Evolutionary conservation across 257 asterid species (phyloP), one percentile per base, ranked within the genome.

Genomic region (Sherardia arvensis): DNA sequence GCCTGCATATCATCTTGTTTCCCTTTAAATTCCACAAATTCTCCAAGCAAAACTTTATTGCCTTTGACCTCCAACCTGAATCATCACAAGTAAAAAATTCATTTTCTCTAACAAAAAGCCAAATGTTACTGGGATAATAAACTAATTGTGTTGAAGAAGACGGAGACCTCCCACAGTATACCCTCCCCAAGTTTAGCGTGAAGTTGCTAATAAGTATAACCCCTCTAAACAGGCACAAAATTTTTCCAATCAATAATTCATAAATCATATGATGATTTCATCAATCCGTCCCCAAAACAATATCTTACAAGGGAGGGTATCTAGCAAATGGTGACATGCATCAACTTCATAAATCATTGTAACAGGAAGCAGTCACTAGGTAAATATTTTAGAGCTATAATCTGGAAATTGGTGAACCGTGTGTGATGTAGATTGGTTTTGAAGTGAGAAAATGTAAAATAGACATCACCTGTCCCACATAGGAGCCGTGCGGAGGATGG

Each of bases 1-100:
- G 73, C 81, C 32, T 73, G 84, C 43, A 90, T 51, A 75, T 93
- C 99, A 17, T 87, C 99, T 56, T 83, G 78, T 60, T 87, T 86
- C 70, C 99, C 97, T 79, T 87, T 87, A 79, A 93, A 90, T 70
- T 90, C 97, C 45, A 90, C 21, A 67, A 90, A 93, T 71, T 85
- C 97, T 65, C 99, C 99, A 9, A 93, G 84, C 57, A 90, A 70
- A 73, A 70, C 76, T 67, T 80, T 87, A 77, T 83, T 77, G 49
- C 90, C 86, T 77, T 83, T 93, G 60, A 93, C 90, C 82, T 87
- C 95, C 65, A 93, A 70, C 82, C 99, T 90, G 89, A 74, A 73
- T 53, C 23, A 38, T 6, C 68, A 66, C 43, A 49, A 60, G 23
- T 8, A 33, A 57, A 43, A 53, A n/a, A 59, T 49, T 20, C 18